Percentiles rank a stretch among this genome's conserved stretches.
Evolutionary conservation across 23 red algal species (phyloP).

Genomic region (Cyanidioschyzon merolae): DNA sequence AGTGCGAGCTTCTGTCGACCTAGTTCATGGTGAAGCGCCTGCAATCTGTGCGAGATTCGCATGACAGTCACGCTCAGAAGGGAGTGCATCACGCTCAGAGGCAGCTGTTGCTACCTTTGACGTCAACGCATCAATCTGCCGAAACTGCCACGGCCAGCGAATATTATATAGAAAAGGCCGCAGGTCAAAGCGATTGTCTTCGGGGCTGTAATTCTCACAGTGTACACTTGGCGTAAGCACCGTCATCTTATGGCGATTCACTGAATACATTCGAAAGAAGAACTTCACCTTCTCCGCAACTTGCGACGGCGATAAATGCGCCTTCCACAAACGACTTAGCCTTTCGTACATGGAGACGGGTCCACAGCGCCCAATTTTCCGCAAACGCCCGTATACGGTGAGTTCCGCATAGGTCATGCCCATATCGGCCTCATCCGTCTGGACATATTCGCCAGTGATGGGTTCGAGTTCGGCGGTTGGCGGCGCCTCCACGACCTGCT

Average conservation of each 20-base stretch:
- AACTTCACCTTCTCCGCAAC: constrained; percentile 81
- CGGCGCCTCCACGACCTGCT: constrained; percentile 58
- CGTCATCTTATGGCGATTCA: constrained; percentile 97
- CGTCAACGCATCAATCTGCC: constrained; percentile 53
- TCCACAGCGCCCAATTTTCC: constrained; percentile 71
- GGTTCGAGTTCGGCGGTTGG: constrained; percentile 97
- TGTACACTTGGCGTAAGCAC: constrained; percentile 82
- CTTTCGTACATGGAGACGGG: constrained; percentile 66
- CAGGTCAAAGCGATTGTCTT: constrained; percentile 98
- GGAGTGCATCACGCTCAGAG: no score
- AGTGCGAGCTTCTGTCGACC: no score
- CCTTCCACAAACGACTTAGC: constrained; percentile 24
- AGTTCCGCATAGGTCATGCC: constrained; percentile 97
- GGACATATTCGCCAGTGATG: constrained; percentile 39
- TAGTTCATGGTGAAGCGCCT: no score
- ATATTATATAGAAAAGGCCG: constrained; percentile 84
- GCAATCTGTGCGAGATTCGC: no score
- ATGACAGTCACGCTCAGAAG: no score
- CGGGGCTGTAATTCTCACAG: constrained; percentile 89
- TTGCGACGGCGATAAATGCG: constrained; percentile 21
- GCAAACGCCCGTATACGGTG: constrained; percentile 64
- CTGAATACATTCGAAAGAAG: constrained; percentile 89
- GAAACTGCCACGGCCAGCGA: constrained; percentile 83
- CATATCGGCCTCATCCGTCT: constrained; percentile 99
- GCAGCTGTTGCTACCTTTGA: no score